phyloP scores from a whole-genome alignment of 148 eudicot species.

The Camellia granthamiana region DNA sequence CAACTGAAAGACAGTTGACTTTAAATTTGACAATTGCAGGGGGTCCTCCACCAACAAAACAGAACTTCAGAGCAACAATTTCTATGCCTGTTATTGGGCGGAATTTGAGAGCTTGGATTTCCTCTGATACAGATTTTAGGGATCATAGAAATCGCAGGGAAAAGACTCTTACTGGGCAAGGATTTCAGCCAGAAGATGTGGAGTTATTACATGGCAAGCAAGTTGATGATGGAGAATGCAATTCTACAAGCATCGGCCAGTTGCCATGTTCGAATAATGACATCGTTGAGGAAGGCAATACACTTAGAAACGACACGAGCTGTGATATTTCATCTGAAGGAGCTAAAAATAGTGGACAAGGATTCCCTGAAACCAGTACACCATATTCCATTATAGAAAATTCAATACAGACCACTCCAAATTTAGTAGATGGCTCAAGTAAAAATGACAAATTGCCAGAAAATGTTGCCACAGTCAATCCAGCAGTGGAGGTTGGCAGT shows the following conservation, averaged over 20 bases:
- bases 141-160: slow-evolving; percentile 15
- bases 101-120: slow-evolving; percentile 68
- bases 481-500: slow-evolving; percentile 16
- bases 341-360: slow-evolving; percentile 25
- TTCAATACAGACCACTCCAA: slow-evolving; percentile 20
- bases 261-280: not conserved
- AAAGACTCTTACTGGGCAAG: not conserved
- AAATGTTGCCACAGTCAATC: slow-evolving; percentile 16
- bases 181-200: not conserved
- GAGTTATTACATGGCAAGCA: not conserved
- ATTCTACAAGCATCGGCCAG: slow-evolving; percentile 13
- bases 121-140: slow-evolving; percentile 30
- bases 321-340: slow-evolving; percentile 18
- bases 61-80: slow-evolving; percentile 75
- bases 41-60: slow-evolving; percentile 80
- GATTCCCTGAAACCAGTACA: slow-evolving; percentile 18
- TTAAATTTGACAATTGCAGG: slow-evolving; percentile 84
- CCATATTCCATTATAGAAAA: slow-evolving; percentile 20
- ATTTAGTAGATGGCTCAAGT: slow-evolving; percentile 22
- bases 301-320: not conserved
- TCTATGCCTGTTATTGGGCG: slow-evolving; percentile 87
- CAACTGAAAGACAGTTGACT: slow-evolving; percentile 22
- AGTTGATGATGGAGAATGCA: slow-evolving; percentile 6
- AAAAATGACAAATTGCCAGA: slow-evolving; percentile 19
- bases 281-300: slow-evolving; percentile 7